Base-by-base conservation (phyloP, 1,139 yeast genomes). In the Sugiyamaella pinicola region DNA sequence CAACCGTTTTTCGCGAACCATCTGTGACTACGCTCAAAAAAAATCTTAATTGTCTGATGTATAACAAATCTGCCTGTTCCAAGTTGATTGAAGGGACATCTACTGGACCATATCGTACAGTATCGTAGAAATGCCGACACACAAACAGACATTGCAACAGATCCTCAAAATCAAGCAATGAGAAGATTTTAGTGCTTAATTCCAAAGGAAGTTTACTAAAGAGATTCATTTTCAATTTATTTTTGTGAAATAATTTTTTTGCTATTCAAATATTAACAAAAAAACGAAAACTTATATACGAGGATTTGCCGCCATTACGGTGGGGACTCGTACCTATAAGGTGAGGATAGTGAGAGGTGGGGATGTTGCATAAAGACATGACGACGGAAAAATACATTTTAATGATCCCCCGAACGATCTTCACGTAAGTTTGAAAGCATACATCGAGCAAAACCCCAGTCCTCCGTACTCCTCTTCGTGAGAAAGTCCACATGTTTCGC, bases 131-230 rank as follows among this genome's bases (percentile, higher is more conserved):
- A 24, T 33, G n/a, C 19, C 39, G 17, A n/a, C 47, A 43, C 7
- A 43, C 47, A 10, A 35, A 43, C 13, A 21, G 12, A 15, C 47
- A 33, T n/a, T 21, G 38, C 47, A 29, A 31, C 13, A 43, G 38
- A 22, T 43, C 47, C 8, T 33, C 22, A 21, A 21, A 43, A 21
- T 31, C 38, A 8, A 43, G 47, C 12, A 29, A 10, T n/a, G 40
- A 33, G 21, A 43, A 43, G 19, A 43, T 43, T 15, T 43, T 18
- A 7, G 21, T 13, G 31, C 26, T 21, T n/a, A 43, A 6, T 24
- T 43, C 39, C 38, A 43, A 21, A 10, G 47, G 47, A 13, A 43
- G 39, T 13, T 22, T 28, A 18, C 15, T 42, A 15, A 42, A 21
- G 12, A 21, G 17, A 15, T 38, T n/a, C n/a, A 6, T 2, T 8